These are phyloP conservation scores for Annulohypoxylon bovei DNA, from an alignment of 495 filamentous ascomycete genomes.

Conservation along the genomic window DNA sequence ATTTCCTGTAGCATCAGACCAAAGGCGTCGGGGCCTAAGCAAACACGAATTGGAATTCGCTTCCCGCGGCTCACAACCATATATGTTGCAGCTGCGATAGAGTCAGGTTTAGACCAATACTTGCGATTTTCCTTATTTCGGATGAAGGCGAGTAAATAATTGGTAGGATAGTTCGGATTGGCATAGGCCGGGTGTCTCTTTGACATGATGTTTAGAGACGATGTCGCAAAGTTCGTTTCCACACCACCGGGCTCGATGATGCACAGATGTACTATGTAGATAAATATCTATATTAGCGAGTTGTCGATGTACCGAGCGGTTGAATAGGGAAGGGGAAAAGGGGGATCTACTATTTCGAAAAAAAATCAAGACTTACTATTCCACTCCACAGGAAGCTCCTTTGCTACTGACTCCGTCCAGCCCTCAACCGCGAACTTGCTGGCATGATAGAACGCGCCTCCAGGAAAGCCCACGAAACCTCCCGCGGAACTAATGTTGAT, in stretches of 20 bases:
- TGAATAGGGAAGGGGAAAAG: background rate
- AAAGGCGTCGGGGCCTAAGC: slow-evolving; percentile 56
- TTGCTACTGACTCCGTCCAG: slow-evolving; percentile 61
- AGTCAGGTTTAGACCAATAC: slow-evolving; percentile 49
- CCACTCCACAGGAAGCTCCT: slow-evolving; percentile 63
- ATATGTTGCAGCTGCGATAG: slow-evolving; percentile 52
- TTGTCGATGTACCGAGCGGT: too few species aligned
- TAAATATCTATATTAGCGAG: background rate
- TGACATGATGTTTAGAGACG: slow-evolving; percentile 35
- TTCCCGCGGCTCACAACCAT: slow-evolving; percentile 47
- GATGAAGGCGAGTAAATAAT: slow-evolving; percentile 50
- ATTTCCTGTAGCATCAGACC: slow-evolving; percentile 46
- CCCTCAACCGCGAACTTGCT: slow-evolving; percentile 66
- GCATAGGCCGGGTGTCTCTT: slow-evolving; percentile 53
- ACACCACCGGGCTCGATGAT: slow-evolving; percentile 62
- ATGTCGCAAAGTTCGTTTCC: slow-evolving; percentile 55
- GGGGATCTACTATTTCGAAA: background rate
- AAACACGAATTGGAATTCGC: slow-evolving; percentile 55
- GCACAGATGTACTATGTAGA: slow-evolving; percentile 53
- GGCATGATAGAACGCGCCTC: slow-evolving; percentile 63
- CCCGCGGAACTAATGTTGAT: slow-evolving; percentile 65
- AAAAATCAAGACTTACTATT: slow-evolving; percentile 43
- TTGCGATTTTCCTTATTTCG: slow-evolving; percentile 42
- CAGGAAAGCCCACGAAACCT: slow-evolving; percentile 58
- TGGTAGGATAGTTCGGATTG: slow-evolving; percentile 50